Evolutionary conservation across 768 basidiomycete genomes (phyloP), one percentile per base, ranked within the genome.

Genomic region (Tephrocybe rancida): DNA sequence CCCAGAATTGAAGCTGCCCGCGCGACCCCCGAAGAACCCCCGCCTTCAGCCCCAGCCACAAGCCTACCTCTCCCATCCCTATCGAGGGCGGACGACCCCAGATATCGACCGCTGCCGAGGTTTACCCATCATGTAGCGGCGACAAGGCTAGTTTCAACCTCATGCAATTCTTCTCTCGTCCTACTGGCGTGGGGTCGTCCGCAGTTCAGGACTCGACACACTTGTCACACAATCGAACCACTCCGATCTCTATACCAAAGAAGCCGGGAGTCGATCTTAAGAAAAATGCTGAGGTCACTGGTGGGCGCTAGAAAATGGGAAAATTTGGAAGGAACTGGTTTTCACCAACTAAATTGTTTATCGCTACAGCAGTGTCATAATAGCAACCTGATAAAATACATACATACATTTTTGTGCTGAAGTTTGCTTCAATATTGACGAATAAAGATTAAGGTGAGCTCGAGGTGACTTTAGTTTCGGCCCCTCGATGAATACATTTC

Each of bases 281-380:
- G 47, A 48, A 25, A 21, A 48, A 54, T 47, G 32, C 0, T 9
- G 49, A 48, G 42, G 52, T 35, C 2, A 14, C 29, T 10, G 57
- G 47, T 14, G 32, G 55, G 21, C 48, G 48, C 16, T 30, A 47
- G 39, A 52, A 42, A 53, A 22, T 54, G 13, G 25, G 48, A 19
- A 39, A 49, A 13, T 55, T 55, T 42, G 51, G 48, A 7, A 54
- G 43, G 41, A 49, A 52, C 37, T 62, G 61, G 61, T 59, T 59
- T 35, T 53, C 45, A 14, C 43, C 55, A 5, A 50, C 47, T 7
- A 59, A 55, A 30, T 18, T 62, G 16, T 59, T 61, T 41, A 19
- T 48, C 21, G 43, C 53, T 7, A 35, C 57, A 37, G 39, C 37
- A 13, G 48, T 26, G 22, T 48, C 45, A 39, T 53, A 39, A 25